Conservation (phyloP, 2,329 filamentous ascomycete genomes). For the Mycosphaerella sp. region DNA sequence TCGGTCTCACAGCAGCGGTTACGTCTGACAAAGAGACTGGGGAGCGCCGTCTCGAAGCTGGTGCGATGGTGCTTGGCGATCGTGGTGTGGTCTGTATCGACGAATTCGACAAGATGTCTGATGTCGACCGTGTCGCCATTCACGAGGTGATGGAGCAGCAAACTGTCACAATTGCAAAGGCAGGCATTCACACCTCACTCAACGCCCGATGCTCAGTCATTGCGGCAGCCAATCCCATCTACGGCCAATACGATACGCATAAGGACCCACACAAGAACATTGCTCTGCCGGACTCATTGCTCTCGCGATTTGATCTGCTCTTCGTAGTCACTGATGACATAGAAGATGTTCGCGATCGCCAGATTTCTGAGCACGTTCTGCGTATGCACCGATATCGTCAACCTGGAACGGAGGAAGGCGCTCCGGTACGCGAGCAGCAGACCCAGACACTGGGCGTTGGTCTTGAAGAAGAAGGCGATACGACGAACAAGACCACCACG, state of each 20-base stretch:
- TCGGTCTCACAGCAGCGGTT: conserved; percentile 94
- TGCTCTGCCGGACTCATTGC: conserved; percentile 86
- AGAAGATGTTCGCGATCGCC: conserved; percentile 82
- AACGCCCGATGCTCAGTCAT: conserved; percentile 96
- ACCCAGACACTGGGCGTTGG: conserved; percentile 83
- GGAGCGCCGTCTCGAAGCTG: conserved; percentile 86
- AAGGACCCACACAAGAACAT: conserved; percentile 99
- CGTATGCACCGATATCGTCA: conserved; percentile 96
- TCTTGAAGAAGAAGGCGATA: conserved; percentile 62
- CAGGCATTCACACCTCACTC: conserved; percentile 93
- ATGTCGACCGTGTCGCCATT: conserved; percentile 94
- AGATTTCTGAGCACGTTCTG: conserved; percentile 91
- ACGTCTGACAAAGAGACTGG: conserved; percentile 97
- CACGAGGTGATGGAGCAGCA: conserved; percentile 99
- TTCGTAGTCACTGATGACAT: conserved; percentile 99
- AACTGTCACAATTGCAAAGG: conserved; percentile 97
- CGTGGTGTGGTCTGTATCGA: conserved; percentile 98
- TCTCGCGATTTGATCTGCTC: conserved; percentile 96
- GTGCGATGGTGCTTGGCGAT: conserved; percentile 97
- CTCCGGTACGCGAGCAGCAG: conserved; percentile 81
- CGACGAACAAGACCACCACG: conserved; percentile 70
- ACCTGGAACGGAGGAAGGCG: conserved; percentile 86
- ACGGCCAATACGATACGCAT: conserved; percentile 96
- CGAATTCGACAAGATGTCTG: conserved; percentile 99
- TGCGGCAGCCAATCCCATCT: conserved; percentile 94